Conservation (phyloP, 1,284 basidiomycete genomes). For the Cryptococcus depauperatus region DNA sequence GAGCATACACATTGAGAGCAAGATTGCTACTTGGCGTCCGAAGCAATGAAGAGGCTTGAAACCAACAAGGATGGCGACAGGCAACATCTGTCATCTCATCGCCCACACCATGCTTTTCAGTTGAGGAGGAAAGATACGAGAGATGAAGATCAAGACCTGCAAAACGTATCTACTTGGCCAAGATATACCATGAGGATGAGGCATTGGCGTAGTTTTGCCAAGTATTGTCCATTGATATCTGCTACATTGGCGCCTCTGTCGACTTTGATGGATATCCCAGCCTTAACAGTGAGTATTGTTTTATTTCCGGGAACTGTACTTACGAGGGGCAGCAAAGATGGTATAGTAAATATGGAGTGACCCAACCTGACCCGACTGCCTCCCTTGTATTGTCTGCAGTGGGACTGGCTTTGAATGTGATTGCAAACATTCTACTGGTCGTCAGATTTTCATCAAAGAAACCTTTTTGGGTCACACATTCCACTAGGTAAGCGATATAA, state of each 20-base stretch:
- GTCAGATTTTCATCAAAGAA: slow-evolving; percentile 43
- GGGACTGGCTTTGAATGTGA: slow-evolving; percentile 44
- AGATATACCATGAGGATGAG: slow-evolving; percentile 4
- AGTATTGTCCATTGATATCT: slow-evolving; percentile 40
- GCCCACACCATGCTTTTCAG: no score
- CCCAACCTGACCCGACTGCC: slow-evolving; percentile 33
- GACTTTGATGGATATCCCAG: slow-evolving; percentile 47
- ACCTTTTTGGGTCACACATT: slow-evolving; percentile 30
- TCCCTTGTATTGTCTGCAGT: slow-evolving; percentile 43
- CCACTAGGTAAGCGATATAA: slow-evolving; percentile 20
- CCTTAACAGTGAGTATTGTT: slow-evolving; percentile 34
- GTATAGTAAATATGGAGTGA: slow-evolving; percentile 30
- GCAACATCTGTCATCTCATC: no score
- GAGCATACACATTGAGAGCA: no score
- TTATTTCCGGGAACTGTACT: no score
- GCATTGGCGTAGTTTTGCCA: slow-evolving; percentile 16
- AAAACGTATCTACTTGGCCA: slow-evolving; percentile 1
- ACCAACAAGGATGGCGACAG: no score
- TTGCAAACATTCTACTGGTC: slow-evolving; percentile 46
- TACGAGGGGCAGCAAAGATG: slow-evolving; percentile 43
- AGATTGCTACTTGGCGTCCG: no score
- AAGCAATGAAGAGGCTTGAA: no score
- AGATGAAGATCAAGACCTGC: neutral
- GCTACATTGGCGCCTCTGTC: slow-evolving; percentile 46
- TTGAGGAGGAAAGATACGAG: no score